These are phyloP conservation scores for Nidularia pulvinata DNA, from an alignment of 768 basidiomycete genomes.

Conservation along the genomic window DNA sequence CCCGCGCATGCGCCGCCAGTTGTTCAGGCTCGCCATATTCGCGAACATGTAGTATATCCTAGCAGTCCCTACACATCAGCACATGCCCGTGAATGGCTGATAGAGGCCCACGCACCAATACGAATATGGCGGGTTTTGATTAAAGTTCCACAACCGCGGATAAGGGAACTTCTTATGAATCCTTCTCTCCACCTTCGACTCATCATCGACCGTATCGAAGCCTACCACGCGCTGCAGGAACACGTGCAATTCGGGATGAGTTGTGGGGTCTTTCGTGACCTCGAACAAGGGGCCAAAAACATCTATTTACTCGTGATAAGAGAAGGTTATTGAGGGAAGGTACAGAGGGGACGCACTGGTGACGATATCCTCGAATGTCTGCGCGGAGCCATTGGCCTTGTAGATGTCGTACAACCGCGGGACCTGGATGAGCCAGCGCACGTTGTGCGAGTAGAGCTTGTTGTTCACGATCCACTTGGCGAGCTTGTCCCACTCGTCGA, in stretches of 20 bases:
- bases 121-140: constrained; percentile 90
- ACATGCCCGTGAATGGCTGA: not conserved
- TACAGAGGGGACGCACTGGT: constrained; percentile 55
- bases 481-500: constrained; percentile 95
- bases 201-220: constrained; percentile 99
- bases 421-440: constrained; percentile 96
- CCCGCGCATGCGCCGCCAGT: constrained; percentile 84
- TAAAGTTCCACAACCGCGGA: constrained; percentile 86
- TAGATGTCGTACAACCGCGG: constrained; percentile 96
- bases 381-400: constrained; percentile 81
- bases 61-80: constrained; percentile 1
- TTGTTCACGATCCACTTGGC: constrained; percentile 96
- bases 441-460: constrained; percentile 95
- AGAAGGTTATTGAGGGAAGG: not conserved
- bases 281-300: constrained; percentile 94
- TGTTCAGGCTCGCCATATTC: constrained; percentile 93
- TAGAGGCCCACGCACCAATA: constrained; percentile 69
- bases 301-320: constrained; percentile 44
- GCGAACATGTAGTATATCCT: constrained; percentile 99
- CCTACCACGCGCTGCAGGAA: constrained; percentile 96
- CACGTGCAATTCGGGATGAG: constrained; percentile 92
- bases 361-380: constrained; percentile 91
- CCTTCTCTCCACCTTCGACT: constrained; percentile 90
- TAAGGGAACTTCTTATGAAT: constrained; percentile 95
- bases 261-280: constrained; percentile 88